Evolutionary conservation across 2,329 filamentous ascomycete species (phyloP).

Genomic region (Fusarium haematococcum): DNA sequence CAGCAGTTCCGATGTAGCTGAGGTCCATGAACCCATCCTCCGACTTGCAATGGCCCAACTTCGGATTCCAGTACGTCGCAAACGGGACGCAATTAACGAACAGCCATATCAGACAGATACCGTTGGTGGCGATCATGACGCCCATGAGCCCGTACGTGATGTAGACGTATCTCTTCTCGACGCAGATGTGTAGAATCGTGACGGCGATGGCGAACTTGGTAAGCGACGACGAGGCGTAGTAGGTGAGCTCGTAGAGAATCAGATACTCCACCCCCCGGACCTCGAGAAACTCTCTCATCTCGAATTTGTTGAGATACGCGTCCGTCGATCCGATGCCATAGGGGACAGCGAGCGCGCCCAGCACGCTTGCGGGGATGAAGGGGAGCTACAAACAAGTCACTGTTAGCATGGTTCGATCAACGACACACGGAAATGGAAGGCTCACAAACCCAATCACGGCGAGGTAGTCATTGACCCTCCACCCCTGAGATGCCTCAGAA

Average conservation of each 20-base stretch:
- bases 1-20: conserved; percentile 30
- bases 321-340: conserved; percentile 22
- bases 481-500: not conserved
- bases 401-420: not conserved
- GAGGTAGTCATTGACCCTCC: conserved; percentile 28
- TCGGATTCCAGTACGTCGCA: conserved; percentile 25
- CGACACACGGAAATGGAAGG: not conserved
- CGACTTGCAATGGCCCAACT: conserved; percentile 16
- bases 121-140: conserved; percentile 5
- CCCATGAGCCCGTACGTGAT: conserved; percentile 24
- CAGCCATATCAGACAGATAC: conserved; percentile 14
- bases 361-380: conserved; percentile 18
- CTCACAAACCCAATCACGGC: conserved; percentile 27
- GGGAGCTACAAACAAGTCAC: not conserved
- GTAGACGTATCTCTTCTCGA: conserved; percentile 20
- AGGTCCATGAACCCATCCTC: conserved; percentile 14
- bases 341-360: conserved; percentile 13
- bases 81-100: conserved; percentile 26
- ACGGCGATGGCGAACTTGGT: conserved; percentile 31
- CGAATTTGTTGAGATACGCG: conserved; percentile 3
- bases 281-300: conserved; percentile 8
- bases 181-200: conserved; percentile 28
- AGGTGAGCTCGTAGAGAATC: conserved; percentile 21
- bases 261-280: conserved; percentile 30
- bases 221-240: conserved; percentile 16